phyloP scores from a whole-genome alignment of 306 rosid species.

The Quercus parvula region DNA sequence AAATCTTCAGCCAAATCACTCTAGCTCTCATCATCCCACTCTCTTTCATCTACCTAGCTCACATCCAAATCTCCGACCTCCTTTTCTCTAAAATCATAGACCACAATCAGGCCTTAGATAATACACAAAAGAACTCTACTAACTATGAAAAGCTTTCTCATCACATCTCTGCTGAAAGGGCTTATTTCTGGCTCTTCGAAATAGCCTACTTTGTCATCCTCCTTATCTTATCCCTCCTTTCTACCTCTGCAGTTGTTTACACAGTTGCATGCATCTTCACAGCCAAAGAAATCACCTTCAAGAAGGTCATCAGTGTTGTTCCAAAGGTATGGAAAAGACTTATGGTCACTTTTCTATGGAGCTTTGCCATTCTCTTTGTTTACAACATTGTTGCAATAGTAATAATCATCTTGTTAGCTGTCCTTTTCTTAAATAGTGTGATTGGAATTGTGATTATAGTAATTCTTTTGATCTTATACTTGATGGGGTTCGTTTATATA shows the following conservation, averaged over 20 bases:
- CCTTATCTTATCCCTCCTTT: not conserved
- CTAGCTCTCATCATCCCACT: not conserved
- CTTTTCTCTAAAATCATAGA: not conserved
- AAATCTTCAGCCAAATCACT: not conserved
- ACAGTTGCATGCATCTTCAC: not conserved
- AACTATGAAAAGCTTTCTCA: not conserved
- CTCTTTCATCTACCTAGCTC: not conserved
- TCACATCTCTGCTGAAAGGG: not conserved
- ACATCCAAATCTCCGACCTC: not conserved
- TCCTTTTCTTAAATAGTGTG: not conserved
- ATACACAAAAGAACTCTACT: not conserved
- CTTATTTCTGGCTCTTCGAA: not conserved
- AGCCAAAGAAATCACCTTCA: not conserved
- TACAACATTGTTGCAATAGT: not conserved
- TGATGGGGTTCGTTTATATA: slow-evolving; percentile 11
- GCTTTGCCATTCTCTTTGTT: not conserved
- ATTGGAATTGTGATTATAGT: not conserved
- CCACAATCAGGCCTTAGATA: not conserved
- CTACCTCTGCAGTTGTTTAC: not conserved
- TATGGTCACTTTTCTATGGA: not conserved
- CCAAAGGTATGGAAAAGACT: not conserved
- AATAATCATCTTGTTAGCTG: not conserved
- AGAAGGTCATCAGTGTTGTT: not conserved
- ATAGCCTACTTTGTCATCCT: not conserved
- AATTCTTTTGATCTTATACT: not conserved